phyloP scores from a whole-genome alignment of 2,329 filamentous ascomycete genomes.

The Daldinia sp. region DNA sequence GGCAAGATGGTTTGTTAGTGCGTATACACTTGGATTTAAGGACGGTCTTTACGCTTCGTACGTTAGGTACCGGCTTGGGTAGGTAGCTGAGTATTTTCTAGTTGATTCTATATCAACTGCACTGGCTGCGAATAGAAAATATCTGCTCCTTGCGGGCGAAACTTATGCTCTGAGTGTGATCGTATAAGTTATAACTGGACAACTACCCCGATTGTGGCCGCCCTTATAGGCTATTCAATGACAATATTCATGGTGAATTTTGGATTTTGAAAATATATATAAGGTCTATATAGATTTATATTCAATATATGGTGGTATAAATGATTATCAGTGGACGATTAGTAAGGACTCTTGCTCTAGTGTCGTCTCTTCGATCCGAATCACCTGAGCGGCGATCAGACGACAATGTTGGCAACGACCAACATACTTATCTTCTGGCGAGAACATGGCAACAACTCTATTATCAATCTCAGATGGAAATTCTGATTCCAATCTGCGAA shows the following conservation, averaged over 20 bases:
- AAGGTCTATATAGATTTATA: not conserved
- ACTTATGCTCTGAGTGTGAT: not conserved
- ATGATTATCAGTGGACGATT: not conserved
- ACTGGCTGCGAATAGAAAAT: not conserved
- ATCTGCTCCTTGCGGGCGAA: not conserved
- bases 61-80: not conserved
- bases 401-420: slow-evolving; percentile 7
- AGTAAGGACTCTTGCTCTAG: not conserved
- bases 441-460: not conserved
- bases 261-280: not conserved
- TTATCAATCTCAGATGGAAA: not conserved
- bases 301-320: not conserved
- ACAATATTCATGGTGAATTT: not conserved
- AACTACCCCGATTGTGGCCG: not conserved
- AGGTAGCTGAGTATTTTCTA: not conserved
- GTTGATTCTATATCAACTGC: not conserved
- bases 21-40: not conserved
- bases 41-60: not conserved
- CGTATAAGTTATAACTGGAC: not conserved
- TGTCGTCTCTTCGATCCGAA: not conserved
- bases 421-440: not conserved
- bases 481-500: not conserved
- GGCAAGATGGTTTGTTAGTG: not conserved
- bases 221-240: not conserved
- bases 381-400: not conserved